These are phyloP conservation scores for Wickerhamomyces mucosus DNA, from an alignment of 805 yeast genomes.

Conservation along the genomic window DNA sequence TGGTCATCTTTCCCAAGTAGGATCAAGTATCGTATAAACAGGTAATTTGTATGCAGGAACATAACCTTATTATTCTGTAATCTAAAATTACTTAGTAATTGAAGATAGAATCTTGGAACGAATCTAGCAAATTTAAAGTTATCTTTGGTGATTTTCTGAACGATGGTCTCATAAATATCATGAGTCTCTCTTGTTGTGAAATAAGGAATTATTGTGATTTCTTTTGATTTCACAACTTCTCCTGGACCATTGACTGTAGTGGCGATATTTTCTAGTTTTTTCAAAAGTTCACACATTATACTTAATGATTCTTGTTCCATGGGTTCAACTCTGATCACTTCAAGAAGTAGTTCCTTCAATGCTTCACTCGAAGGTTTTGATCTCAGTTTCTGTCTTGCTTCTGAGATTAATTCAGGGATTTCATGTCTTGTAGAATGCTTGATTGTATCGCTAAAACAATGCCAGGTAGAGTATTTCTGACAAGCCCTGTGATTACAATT, in stretches of 20 bases:
- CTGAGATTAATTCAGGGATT: neutral
- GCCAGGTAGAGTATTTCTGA: too few relatives aligned
- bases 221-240: neutral
- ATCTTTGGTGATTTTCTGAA: slow-evolving; percentile 5
- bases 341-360: neutral
- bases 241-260: neutral
- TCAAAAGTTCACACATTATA: slow-evolving; percentile 11
- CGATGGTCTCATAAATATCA: slow-evolving; percentile 6
- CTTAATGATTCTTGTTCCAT: slow-evolving; percentile 1
- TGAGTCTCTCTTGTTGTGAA: slow-evolving; percentile 3
- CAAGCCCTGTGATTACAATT: too few relatives aligned
- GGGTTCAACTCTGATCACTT: neutral
- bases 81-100: slow-evolving; percentile 6
- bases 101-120: slow-evolving; percentile 15
- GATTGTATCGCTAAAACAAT: too few relatives aligned
- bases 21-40: slow-evolving; percentile 10
- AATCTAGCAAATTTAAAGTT: slow-evolving; percentile 17
- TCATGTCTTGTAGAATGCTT: too few relatives aligned
- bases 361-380: neutral
- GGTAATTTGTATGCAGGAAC: slow-evolving; percentile 5
- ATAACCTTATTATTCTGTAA: slow-evolving; percentile 1
- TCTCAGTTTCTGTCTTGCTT: neutral
- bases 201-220: slow-evolving; percentile 6
- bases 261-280: slow-evolving; percentile 7
- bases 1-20: slow-evolving; percentile 11